Evolutionary conservation across 352 stramenopile genomes (phyloP), one percentile per base, ranked within the genome.

Genomic region (Thraustochytrium striatum): DNA sequence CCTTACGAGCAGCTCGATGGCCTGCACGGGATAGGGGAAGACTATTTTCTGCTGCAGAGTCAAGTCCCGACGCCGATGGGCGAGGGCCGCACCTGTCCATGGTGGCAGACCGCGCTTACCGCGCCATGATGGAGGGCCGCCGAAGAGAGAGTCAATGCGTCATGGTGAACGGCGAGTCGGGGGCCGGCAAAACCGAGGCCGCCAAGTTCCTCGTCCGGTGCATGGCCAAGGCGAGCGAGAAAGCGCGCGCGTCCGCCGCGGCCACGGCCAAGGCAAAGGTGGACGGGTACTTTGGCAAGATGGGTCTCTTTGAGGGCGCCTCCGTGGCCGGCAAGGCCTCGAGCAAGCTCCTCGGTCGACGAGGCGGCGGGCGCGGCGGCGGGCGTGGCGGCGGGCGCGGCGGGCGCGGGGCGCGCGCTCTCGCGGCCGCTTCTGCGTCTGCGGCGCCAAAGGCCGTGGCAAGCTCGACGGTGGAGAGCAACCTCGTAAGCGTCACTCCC

Each of bases 201-300:
- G 97, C 94, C 43, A 98, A 98, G 85, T 91, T 97, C 73, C 88
- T 97, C 33, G 93, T 98, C 87, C 87, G 96, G 72, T 89, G 96
- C 33, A 93, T 98, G 86, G 87, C 95, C 70, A 98, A 97, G 82
- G 84, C 98, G 82, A 41, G 43, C 1, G 28, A 50, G 19, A 58
- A 93, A 87, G 35, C 47, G 25, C 38, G 79, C 47, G 21, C 44
- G 7, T 30, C 19, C 1, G 43, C 65, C 9, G 43, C 44, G 9
- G 11, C 30, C 21, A 38, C 44, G 11, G 25, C 65, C 21, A 75
- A 75, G 35, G 21, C 41, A 7, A 75, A 75, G 39, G 65, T 75
- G 3, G 65, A 75, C 65, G n/a, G 35, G 13, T 75, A 75, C 36
- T 39, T 75, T 25, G 65, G 65, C 50, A 75, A 75, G 36, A 75